A percentile compares a stretch with the other conserved stretches of the same genome.
phyloP scores from a whole-genome alignment of 2,329 filamentous ascomycete species.

The Teratosphaeria gauchensis region DNA sequence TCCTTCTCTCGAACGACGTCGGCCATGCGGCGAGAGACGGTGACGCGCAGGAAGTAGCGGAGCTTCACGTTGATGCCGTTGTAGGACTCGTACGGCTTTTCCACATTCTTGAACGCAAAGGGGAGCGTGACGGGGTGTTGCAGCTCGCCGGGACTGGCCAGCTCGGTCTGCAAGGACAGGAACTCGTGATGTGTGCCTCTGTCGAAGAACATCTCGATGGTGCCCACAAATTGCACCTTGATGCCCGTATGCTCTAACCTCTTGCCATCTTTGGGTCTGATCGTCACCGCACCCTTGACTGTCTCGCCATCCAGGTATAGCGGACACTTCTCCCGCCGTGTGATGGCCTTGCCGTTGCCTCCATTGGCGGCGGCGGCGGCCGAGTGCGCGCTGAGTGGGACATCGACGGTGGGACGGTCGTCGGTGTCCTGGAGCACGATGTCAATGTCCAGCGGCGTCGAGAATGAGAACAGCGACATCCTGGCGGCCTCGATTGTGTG shows the following conservation, averaged over 20 bases:
- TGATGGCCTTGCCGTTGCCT: background rate
- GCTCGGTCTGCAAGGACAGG: conserved; percentile 89
- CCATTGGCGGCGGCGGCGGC: conserved; percentile 11
- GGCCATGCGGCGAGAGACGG: conserved; percentile 91
- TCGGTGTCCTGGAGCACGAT: conserved; percentile 93
- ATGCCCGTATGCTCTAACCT: conserved; percentile 95
- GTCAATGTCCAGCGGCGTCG: conserved; percentile 96
- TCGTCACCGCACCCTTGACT: conserved; percentile 89
- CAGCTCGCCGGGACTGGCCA: conserved; percentile 91
- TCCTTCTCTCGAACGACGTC: conserved; percentile 99
- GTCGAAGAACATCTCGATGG: conserved; percentile 99
- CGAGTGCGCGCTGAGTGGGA: conserved; percentile 92
- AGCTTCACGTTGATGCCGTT: conserved; percentile 99
- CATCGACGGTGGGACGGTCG: conserved; percentile 88
- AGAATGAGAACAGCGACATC: conserved; percentile 95
- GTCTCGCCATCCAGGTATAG: conserved; percentile 98
- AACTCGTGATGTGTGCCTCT: conserved; percentile 99
- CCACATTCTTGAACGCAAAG: conserved; percentile 99
- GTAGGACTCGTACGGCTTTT: conserved; percentile 99
- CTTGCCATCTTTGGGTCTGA: conserved; percentile 96
- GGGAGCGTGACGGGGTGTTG: conserved; percentile 98
- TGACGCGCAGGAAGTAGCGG: conserved; percentile 95
- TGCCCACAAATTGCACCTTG: conserved; percentile 99
- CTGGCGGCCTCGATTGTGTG: background rate
- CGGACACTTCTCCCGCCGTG: conserved; percentile 83